A percentile compares a stretch with the other conserved stretches of the same genome.
Conservation (phyloP, 2,329 filamentous ascomycete genomes). For the Botrytis deweyae region DNA sequence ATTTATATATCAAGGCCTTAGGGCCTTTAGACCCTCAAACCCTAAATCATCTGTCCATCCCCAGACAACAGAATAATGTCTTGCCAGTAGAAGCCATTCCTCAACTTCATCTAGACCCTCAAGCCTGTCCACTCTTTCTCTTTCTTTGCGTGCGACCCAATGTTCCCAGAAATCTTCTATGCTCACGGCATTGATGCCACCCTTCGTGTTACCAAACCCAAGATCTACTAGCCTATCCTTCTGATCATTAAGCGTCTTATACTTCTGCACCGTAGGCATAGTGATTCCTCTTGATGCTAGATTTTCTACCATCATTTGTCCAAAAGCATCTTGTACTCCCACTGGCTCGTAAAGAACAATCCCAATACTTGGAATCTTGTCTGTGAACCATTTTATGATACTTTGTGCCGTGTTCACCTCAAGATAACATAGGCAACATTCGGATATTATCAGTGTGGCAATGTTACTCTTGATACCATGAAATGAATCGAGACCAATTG, state of each 20-base stretch:
- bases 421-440: constrained; percentile 94
- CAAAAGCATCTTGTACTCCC: constrained; percentile 79
- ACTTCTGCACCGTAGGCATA: constrained; percentile 78
- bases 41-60: constrained; percentile 56
- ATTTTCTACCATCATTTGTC: constrained; percentile 88
- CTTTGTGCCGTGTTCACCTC: constrained; percentile 60
- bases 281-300: constrained; percentile 77
- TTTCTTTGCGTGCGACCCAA: constrained; percentile 72
- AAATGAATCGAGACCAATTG: constrained; percentile 35
- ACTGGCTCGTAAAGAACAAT: constrained; percentile 89
- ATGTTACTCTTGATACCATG: constrained; percentile 53
- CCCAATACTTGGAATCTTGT: constrained; percentile 49
- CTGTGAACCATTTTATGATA: constrained; percentile 65
- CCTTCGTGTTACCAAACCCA: constrained; percentile 54
- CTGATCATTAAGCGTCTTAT: constrained; percentile 68
- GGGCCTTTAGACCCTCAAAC: constrained; percentile 13
- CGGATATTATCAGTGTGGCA: constrained; percentile 85
- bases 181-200: constrained; percentile 55
- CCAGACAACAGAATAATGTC: constrained; percentile 90
- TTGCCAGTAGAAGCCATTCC: constrained; percentile 84
- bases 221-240: constrained; percentile 61
- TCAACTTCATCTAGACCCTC: constrained; percentile 95
- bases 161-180: constrained; percentile 70
- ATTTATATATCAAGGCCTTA: neutral
- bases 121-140: constrained; percentile 72